Conservation (phyloP, 805 yeast species). For the Monosporozyma unispora region DNA sequence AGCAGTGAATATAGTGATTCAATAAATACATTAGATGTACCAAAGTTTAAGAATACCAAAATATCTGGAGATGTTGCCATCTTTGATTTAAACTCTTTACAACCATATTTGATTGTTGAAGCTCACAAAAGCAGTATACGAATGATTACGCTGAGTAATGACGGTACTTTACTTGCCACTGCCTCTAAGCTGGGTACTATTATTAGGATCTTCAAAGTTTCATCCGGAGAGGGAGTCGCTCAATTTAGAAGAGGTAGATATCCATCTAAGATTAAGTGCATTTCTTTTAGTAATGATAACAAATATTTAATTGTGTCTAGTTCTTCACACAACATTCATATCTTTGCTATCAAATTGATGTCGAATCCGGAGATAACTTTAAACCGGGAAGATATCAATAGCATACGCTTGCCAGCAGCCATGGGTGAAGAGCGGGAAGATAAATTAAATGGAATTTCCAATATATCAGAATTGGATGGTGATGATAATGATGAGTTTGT, state of each 20-base stretch:
- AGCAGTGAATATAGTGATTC: neutral
- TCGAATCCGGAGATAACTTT: neutral
- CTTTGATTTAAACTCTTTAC: conserved; percentile 51
- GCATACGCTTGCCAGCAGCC: neutral
- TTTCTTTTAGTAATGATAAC: conserved; percentile 64
- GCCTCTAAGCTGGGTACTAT: conserved; percentile 74
- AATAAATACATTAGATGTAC: neutral
- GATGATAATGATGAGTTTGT: conserved; percentile 2
- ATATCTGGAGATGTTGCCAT: conserved; percentile 56
- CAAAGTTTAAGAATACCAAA: conserved; percentile 6
- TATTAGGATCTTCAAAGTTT: conserved; percentile 54
- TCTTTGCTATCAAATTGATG: neutral
- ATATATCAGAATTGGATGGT: conserved; percentile 59
- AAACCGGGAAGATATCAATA: neutral
- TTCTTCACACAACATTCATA: neutral
- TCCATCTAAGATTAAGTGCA: conserved; percentile 65
- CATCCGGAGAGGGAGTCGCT: conserved; percentile 48
- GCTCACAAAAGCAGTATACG: conserved; percentile 66
- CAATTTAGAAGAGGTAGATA: conserved; percentile 74
- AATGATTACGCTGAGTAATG: conserved; percentile 49
- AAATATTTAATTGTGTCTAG: conserved; percentile 61
- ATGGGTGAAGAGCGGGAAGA: conserved; percentile 25
- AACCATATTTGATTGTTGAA: conserved; percentile 58
- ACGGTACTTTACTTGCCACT: conserved; percentile 61
- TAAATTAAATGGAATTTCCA: conserved; percentile 75